Evolutionary conservation across 331 rosid species (phyloP), one percentile per base, ranked within the genome.

Genomic region (Pyrus hybrid): DNA sequence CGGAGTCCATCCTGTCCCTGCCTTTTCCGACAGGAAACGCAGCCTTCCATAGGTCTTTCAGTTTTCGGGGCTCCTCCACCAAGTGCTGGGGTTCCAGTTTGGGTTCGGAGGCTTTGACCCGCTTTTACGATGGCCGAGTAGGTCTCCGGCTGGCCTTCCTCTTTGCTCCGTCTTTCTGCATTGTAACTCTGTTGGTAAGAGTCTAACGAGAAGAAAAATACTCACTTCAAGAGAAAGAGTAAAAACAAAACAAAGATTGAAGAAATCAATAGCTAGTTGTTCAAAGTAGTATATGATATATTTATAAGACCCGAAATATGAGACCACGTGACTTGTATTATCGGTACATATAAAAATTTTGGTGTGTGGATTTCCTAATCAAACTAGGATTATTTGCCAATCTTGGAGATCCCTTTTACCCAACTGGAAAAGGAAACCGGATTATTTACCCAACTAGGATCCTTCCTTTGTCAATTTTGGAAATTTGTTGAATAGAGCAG

Each of bases 21-120:
- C 88, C 97, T 13, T 96, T 91, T 69, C 97, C 97, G 26, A 93
- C 91, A 21, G 91, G 92, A 67, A 91, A 91, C 13, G 86, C 85
- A 21, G 81, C 88, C 80, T 71, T 84, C 98, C 98, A 93, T 26
- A 91, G 76, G 37, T 91, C 97, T 82, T 93, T 96, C 98, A 93
- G 83, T 84, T 89, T 87, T 54, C 97, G 96, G 77, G 90, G 77
- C 49, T 93, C 96, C 87, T 91, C 88, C 25, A 83, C 87, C 23
- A 8, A 11, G 88, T 83, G 88, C 68, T 91, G 84, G 8, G 91
- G 91, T 32, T 91, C 87, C 56, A 0, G 56, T 16, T 49, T 79
- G 14, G 37, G 68, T 28, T 63, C 13, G 11, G 67, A 7, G 11
- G 66, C 33, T 29, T 62, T 62, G 5, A 61, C 11, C n/a, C 11